Percentiles rank a stretch among this genome's conserved stretches.
phyloP scores from a whole-genome alignment of 768 basidiomycete genomes.

The Lactarius deliciosus region DNA sequence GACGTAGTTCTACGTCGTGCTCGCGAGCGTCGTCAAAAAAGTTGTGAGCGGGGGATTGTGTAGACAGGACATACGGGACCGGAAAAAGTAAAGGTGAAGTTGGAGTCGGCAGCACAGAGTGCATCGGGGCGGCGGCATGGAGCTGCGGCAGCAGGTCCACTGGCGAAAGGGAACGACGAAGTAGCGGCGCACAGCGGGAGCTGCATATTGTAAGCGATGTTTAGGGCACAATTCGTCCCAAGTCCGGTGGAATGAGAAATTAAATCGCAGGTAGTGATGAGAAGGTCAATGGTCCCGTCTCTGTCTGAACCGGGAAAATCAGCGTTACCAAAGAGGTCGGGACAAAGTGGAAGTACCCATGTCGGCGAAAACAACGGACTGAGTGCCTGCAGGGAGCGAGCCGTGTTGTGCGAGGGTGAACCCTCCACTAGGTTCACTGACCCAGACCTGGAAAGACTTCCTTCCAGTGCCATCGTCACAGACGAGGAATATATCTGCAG shows the following conservation, averaged over 20 bases:
- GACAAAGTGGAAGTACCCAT: slow-evolving; percentile 55
- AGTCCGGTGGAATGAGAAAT: slow-evolving; percentile 69
- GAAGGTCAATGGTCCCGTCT: slow-evolving; percentile 94
- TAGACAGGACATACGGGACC: slow-evolving; percentile 14
- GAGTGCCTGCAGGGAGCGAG: slow-evolving; percentile 70
- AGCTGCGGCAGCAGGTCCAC: slow-evolving; percentile 33
- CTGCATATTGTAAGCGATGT: slow-evolving; percentile 93
- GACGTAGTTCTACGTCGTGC: slow-evolving; percentile 55
- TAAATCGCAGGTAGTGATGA: slow-evolving; percentile 80
- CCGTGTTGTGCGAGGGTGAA: slow-evolving; percentile 70
- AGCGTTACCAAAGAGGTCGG: not conserved
- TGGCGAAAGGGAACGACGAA: slow-evolving; percentile 50
- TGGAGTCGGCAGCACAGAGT: slow-evolving; percentile 79
- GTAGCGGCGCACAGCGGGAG: slow-evolving; percentile 71
- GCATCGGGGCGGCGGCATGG: slow-evolving; percentile 71
- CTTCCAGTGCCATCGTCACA: slow-evolving; percentile 59
- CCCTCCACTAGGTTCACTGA: slow-evolving; percentile 76
- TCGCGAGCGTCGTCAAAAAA: not conserved
- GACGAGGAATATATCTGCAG: slow-evolving; percentile 80
- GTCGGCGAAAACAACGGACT: slow-evolving; percentile 85
- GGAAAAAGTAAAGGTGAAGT: slow-evolving; percentile 66
- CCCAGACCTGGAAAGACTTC: slow-evolving; percentile 87
- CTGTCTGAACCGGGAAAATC: slow-evolving; percentile 54
- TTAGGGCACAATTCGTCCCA: slow-evolving; percentile 76
- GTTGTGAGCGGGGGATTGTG: too few species aligned